Percentiles rank a stretch among this genome's conserved stretches.
Evolutionary conservation across 495 filamentous ascomycete species (phyloP).

Genomic region (Cairneyella variabilis): DNA sequence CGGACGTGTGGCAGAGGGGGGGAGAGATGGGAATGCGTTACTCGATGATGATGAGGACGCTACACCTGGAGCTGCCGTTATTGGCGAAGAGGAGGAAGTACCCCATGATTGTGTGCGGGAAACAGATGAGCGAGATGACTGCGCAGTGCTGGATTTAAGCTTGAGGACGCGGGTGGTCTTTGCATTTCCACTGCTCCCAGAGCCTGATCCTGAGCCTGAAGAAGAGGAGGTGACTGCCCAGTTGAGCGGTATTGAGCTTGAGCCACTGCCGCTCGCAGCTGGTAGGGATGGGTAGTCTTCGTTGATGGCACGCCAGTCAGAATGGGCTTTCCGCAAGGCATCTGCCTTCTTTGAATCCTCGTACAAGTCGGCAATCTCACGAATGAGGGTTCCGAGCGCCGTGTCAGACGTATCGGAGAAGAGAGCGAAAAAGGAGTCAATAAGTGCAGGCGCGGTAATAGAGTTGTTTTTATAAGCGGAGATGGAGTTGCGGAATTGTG

Average conservation of each 20-base stretch:
- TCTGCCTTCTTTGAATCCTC: constrained; percentile 73
- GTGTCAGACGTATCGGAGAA: constrained; percentile 71
- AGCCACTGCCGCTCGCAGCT: constrained; percentile 57
- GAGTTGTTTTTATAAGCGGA: constrained; percentile 66
- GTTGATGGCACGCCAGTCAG: constrained; percentile 90
- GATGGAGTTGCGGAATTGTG: constrained; percentile 71
- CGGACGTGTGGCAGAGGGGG: constrained; percentile 29
- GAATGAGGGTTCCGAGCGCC: constrained; percentile 84
- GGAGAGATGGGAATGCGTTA: constrained; percentile 31
- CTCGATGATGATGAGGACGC: constrained; percentile 5
- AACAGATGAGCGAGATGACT: constrained; percentile 50
- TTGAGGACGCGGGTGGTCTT: constrained; percentile 56
- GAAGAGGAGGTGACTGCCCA: constrained; percentile 41
- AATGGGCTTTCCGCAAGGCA: constrained; percentile 76
- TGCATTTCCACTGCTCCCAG: constrained; percentile 24
- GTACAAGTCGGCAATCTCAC: constrained; percentile 90
- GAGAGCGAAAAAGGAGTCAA: constrained; percentile 74
- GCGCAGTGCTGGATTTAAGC: constrained; percentile 73
- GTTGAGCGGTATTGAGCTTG: constrained; percentile 40
- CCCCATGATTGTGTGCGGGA: constrained; percentile 42
- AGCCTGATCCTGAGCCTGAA: constrained; percentile 28
- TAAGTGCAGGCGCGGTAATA: constrained; percentile 67
- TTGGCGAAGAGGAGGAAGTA: constrained; percentile 35
- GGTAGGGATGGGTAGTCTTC: constrained; percentile 95
- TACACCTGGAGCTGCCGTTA: constrained; percentile 21